Evolutionary conservation across 2,329 filamentous ascomycete genomes (phyloP), one percentile per base, ranked within the genome.

Genomic region (Paraconiothyrium brasiliense): DNA sequence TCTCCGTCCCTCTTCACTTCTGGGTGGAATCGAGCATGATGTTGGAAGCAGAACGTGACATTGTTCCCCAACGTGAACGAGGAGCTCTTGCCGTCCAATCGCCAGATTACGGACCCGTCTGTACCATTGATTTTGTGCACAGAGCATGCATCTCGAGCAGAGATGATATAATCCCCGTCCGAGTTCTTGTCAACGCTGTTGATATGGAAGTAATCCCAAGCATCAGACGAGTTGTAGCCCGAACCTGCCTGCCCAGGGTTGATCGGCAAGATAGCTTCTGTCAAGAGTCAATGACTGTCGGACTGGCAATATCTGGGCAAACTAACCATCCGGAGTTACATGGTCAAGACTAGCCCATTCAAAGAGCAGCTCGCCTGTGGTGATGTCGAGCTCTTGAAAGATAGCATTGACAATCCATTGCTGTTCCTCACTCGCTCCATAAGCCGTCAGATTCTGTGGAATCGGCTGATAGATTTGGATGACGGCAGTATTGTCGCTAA

Each of bases 331-430:
- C 34, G 47, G 54, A 14, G 41, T 35, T 59, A 81, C 73, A 62
- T 80, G 74, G 32, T 78, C 72, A 14, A 72, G 68, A 32, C 78
- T 77, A 16, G 68, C 63, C 79, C 79, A 82, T 54, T 79, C 70
- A 67, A 81, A 81, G 1, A 81, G 57, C 2, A 81, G 66, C 39
- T 78, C 65, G 47, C 74, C 74, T 4, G 79, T 78, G 6, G 72
- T 74, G 35, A 81, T 74, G 58, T 81, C 74, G 49, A 81, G 70
- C 61, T 82, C 79, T 74, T 87, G 85, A 58, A 87, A 80, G 30
- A 83, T 83, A 2, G 81, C 82, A 72, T 86, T 81, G 3, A 86
- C 84, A 67, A 87, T 85, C 85, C 85, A 87, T 60, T 85, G 81
- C 67, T 86, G 83, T 61, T 83, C 80, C 0, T 77, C 64, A 49